Conservation (phyloP, 371 early-diverging fungal genomes). For the Mortierella sp. region DNA sequence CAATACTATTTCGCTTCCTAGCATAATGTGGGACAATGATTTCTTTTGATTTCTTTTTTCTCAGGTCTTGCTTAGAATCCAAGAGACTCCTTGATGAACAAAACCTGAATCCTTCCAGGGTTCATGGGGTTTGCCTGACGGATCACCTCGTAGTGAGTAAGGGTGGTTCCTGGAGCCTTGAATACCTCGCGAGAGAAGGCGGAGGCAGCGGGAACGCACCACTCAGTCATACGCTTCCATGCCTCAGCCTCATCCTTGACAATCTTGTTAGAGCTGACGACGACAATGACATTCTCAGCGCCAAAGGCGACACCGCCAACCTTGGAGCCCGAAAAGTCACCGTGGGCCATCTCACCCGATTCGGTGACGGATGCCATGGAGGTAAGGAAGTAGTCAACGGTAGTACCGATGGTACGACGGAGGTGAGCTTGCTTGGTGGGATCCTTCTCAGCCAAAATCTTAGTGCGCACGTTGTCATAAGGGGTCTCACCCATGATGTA, state of each 20-base stretch:
- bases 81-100: conserved; percentile 51
- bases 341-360: conserved; percentile 46
- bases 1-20: no score
- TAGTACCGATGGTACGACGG: conserved; percentile 43
- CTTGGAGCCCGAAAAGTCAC: conserved; percentile 40
- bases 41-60: no score
- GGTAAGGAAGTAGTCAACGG: conserved; percentile 49
- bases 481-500: conserved; percentile 48
- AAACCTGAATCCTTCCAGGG: conserved; percentile 46
- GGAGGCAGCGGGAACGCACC: conserved; percentile 38
- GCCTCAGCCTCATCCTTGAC: conserved; percentile 54
- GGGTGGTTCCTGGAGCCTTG: conserved; percentile 34
- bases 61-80: conserved; percentile 34
- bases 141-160: conserved; percentile 51
- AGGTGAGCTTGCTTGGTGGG: conserved; percentile 47
- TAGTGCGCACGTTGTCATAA: conserved; percentile 43
- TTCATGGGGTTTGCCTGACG: conserved; percentile 35
- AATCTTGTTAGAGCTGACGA: conserved; percentile 56
- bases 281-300: conserved; percentile 52
- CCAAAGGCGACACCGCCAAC: conserved; percentile 45
- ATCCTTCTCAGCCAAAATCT: conserved; percentile 51
- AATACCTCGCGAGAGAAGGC: conserved; percentile 51
- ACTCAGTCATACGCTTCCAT: conserved; percentile 40
- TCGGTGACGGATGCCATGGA: conserved; percentile 49
- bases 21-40: no score